These are phyloP conservation scores for Fragosphaeria purpurea DNA, from an alignment of 2,329 filamentous ascomycete genomes.

Conservation along the genomic window DNA sequence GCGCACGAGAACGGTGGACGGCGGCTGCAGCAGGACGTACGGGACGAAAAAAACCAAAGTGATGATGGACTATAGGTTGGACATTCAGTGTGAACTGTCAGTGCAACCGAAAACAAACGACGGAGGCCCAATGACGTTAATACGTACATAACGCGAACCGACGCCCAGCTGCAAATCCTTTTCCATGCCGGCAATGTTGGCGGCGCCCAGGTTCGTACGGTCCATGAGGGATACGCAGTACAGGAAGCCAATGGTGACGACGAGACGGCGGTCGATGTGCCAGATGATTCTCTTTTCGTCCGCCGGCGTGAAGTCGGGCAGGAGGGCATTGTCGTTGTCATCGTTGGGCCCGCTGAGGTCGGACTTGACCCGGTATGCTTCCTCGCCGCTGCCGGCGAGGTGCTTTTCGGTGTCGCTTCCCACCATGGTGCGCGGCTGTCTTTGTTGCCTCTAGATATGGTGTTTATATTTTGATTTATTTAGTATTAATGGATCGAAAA, in stretches of 20 bases:
- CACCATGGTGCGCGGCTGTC: neutral
- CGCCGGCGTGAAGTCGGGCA: constrained; percentile 41
- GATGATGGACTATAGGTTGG: constrained; percentile 42
- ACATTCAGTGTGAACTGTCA: neutral
- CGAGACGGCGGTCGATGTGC: constrained; percentile 57
- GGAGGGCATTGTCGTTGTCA: constrained; percentile 13
- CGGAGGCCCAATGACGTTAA: neutral
- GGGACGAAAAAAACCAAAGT: constrained; percentile 66
- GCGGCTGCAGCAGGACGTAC: constrained; percentile 62
- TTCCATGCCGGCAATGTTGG: constrained; percentile 58
- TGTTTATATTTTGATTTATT: no score
- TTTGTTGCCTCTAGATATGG: no score
- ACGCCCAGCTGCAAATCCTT: constrained; percentile 33
- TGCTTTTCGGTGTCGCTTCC: constrained; percentile 5
- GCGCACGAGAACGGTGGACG: constrained; percentile 58
- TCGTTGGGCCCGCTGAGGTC: constrained; percentile 7
- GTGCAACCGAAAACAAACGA: neutral
- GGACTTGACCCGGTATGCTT: constrained; percentile 15
- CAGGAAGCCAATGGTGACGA: constrained; percentile 52
- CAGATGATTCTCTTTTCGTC: constrained; percentile 61
- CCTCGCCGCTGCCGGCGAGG: neutral
- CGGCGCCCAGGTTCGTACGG: constrained; percentile 64
- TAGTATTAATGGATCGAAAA: no score
- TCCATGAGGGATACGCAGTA: constrained; percentile 74
- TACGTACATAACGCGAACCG: constrained; percentile 34